phyloP scores from a whole-genome alignment of 176 grass and related monocot species.

The Avena sativa region DNA sequence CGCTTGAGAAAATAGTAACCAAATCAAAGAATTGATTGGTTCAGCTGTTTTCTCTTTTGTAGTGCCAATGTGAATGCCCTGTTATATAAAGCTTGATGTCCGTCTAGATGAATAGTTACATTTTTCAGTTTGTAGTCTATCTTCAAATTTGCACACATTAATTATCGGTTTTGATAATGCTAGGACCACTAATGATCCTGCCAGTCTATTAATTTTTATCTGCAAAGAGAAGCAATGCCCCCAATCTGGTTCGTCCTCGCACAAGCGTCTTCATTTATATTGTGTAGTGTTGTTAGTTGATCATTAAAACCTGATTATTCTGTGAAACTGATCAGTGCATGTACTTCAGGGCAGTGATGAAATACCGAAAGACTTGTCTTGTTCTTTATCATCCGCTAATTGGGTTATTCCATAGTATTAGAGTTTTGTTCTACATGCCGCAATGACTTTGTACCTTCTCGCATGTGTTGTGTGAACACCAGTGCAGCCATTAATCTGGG shows the following conservation, averaged over 20 bases:
- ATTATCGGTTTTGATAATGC: background rate
- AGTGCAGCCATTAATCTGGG: constrained; percentile 11
- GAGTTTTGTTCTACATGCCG: background rate
- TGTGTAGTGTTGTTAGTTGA: too few species aligned
- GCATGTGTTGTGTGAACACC: constrained; percentile 30
- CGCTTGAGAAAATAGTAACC: too few species aligned
- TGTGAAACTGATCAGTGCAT: too few species aligned
- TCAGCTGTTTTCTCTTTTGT: background rate
- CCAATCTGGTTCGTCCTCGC: background rate
- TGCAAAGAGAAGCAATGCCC: background rate
- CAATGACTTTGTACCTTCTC: background rate
- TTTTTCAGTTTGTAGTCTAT: background rate
- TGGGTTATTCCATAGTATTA: background rate
- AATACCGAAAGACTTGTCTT: too few species aligned
- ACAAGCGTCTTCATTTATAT: too few species aligned
- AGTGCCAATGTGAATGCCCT: background rate
- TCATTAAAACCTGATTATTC: too few species aligned
- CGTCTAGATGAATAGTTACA: background rate
- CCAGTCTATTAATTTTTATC: background rate
- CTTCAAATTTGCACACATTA: too few species aligned
- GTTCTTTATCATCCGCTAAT: too few species aligned
- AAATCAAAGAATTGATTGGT: background rate
- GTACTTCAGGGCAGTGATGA: too few species aligned
- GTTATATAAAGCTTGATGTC: background rate
- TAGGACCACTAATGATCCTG: background rate